A percentile compares a stretch with the other conserved stretches of the same genome.
These are phyloP conservation scores for Quercus berberidifolia DNA, from an alignment of 306 rosid genomes.

Conservation along the genomic window DNA sequence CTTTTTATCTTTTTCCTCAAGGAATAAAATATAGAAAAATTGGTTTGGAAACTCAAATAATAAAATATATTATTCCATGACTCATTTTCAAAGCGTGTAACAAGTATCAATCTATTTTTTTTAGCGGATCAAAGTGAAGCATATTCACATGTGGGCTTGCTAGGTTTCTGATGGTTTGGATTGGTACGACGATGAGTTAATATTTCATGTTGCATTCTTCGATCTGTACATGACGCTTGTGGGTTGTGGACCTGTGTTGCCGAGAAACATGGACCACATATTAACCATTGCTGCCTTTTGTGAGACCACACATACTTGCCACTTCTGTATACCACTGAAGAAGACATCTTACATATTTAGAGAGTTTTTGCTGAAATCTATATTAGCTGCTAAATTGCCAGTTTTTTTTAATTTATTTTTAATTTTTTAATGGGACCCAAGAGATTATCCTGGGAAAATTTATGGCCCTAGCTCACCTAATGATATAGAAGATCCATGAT, in stretches of 20 bases:
- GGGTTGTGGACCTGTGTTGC: slow-evolving; percentile 42
- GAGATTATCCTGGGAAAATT: background rate
- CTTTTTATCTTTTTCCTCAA: too few relatives aligned
- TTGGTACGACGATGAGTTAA: background rate
- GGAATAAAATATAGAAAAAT: too few relatives aligned
- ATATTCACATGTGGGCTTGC: background rate
- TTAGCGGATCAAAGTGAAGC: too few relatives aligned
- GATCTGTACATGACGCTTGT: slow-evolving; percentile 35
- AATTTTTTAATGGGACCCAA: background rate
- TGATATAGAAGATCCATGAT: background rate
- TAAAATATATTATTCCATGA: too few relatives aligned
- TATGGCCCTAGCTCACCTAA: background rate
- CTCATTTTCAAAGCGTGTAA: too few relatives aligned
- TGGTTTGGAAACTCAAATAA: too few relatives aligned
- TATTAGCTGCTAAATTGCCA: background rate
- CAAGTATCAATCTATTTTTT: too few relatives aligned
- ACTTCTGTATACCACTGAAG: slow-evolving; percentile 47
- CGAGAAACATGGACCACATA: slow-evolving; percentile 44
- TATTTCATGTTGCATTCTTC: background rate
- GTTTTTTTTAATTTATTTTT: background rate
- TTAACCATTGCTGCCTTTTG: slow-evolving; percentile 50
- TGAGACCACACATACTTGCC: slow-evolving; percentile 71
- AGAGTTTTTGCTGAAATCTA: background rate
- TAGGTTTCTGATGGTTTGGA: background rate
- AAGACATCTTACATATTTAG: slow-evolving; percentile 21